Evolutionary conservation across 192 early-diverging fungal genomes (phyloP).

Genomic region (Radiomyces spectabilis): DNA sequence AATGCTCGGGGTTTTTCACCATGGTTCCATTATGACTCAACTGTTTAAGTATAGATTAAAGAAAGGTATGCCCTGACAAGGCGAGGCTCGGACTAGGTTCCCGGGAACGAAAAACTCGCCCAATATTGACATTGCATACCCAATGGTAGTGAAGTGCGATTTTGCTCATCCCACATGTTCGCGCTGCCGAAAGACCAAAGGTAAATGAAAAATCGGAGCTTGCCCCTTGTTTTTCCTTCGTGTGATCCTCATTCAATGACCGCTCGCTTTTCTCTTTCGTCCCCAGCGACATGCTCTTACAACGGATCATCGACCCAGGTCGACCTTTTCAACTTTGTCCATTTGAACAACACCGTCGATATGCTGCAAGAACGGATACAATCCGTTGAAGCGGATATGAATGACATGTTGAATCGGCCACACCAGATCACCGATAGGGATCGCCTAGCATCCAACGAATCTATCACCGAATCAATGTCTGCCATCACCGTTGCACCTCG

Average conservation of each 20-base stretch:
- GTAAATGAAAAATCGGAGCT: conserved; percentile 1
- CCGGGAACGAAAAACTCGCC: too few relatives aligned
- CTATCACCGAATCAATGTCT: too few relatives aligned
- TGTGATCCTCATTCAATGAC: not conserved
- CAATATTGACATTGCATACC: too few relatives aligned
- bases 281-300: conserved; percentile 22
- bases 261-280: not conserved
- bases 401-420: conserved; percentile 10
- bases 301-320: conserved; percentile 25
- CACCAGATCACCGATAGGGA: conserved; percentile 13
- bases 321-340: conserved; percentile 26
- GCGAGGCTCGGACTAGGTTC: too few relatives aligned
- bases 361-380: conserved; percentile 10
- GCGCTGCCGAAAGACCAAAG: conserved; percentile 19
- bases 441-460: too few relatives aligned
- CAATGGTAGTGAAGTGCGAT: conserved; percentile 30
- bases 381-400: conserved; percentile 12
- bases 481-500: too few relatives aligned
- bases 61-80: too few relatives aligned
- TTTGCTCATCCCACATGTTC: conserved; percentile 25
- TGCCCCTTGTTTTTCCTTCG: not conserved
- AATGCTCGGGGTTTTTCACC: too few relatives aligned
- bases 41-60: conserved; percentile 9
- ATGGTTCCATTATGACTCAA: too few relatives aligned
- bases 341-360: conserved; percentile 20